Base-by-base conservation (phyloP, 2,329 filamentous ascomycete species). In the Aspergillus pseudoviridinutans region DNA sequence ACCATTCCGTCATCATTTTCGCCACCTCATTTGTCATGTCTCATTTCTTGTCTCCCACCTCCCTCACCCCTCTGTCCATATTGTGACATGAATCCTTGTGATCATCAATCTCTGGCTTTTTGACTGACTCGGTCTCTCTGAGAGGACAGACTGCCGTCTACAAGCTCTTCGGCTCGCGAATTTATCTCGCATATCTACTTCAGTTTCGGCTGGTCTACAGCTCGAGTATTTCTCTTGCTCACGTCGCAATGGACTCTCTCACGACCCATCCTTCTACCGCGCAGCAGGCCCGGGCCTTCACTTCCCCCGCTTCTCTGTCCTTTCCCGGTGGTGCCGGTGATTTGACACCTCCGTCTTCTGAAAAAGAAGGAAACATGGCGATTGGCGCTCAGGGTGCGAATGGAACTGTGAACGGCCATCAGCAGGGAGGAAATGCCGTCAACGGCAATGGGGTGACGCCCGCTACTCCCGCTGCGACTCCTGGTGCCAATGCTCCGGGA, bases 261-360 rank as follows among this genome's bases (percentile, higher is more conserved):
- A 92, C 91, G 71, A 94, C 93, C 67, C 94, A 97, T 74, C 94
- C 94, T 51, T 84, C 89, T 65, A 97, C 87, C 74, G 92, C 93
- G 70, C 86, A 88, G 66, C 92, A 97, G 84, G 94, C 94, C 64
- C 94, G 94, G 83, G 91, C 90, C 73, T 96, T 97, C 79, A 96
- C 92, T 69, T 92, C 91, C 59, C 90, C 92, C 56, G 90, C 91
- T 64, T 96, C 92, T 68, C 83, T 97, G 67, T 96, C 92, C 60
- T 97, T 95, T 77, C 92, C 93, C 54, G 89, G 90, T 72, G 91
- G 88, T 62, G 87, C 87, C 68, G 87, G 87, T 68, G 91, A 96
- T 73, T 76, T 97, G 74, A 93, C 91, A 58, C 91, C 91, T 61
- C 91, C 91, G 47, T 84, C 85, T 59, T 87, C 84, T 62, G 88